Conservation (phyloP, 2,329 filamentous ascomycete genomes). For the Alternaria sp. region DNA sequence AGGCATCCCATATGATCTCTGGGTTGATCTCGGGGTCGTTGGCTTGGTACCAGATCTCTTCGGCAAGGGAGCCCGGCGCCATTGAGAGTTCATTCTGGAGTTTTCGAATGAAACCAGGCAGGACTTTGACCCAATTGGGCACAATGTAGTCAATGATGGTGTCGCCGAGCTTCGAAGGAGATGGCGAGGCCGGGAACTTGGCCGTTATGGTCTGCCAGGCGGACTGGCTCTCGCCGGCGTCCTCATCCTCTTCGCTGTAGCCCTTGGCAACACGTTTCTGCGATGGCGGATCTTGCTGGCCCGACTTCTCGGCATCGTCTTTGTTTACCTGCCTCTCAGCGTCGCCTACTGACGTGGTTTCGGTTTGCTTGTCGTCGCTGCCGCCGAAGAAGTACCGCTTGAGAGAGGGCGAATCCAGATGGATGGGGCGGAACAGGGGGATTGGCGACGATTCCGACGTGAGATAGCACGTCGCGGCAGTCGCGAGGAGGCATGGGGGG, state of each 20-base stretch:
- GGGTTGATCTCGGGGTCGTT: slow-evolving; percentile 85
- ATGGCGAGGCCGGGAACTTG: slow-evolving; percentile 41
- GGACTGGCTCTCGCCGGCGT: slow-evolving; percentile 28
- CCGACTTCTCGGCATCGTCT: slow-evolving; percentile 26
- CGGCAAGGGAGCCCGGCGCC: slow-evolving; percentile 85
- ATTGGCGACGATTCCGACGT: slow-evolving; percentile 24
- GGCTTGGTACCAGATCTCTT: slow-evolving; percentile 93
- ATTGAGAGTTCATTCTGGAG: slow-evolving; percentile 88
- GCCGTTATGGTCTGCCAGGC: slow-evolving; percentile 46
- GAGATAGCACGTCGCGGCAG: slow-evolving; percentile 34
- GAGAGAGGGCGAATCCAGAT: slow-evolving; percentile 43
- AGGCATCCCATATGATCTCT: slow-evolving; percentile 83
- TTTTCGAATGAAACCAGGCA: slow-evolving; percentile 82
- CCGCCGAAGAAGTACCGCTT: slow-evolving; percentile 19
- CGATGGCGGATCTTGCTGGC: slow-evolving; percentile 45
- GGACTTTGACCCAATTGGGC: slow-evolving; percentile 80
- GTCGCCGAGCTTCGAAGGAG: slow-evolving; percentile 54
- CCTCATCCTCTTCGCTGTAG: slow-evolving; percentile 32
- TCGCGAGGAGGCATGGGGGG: slow-evolving; percentile 38
- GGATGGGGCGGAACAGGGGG: slow-evolving; percentile 33
- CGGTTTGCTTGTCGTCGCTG: slow-evolving; percentile 23
- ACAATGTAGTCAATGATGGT: slow-evolving; percentile 75
- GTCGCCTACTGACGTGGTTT: slow-evolving; percentile 30
- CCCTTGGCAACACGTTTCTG: slow-evolving; percentile 43
- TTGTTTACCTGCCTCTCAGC: slow-evolving; percentile 28